Conservation (phyloP, 257 asterid species). For the Primulina huaijiensis region DNA sequence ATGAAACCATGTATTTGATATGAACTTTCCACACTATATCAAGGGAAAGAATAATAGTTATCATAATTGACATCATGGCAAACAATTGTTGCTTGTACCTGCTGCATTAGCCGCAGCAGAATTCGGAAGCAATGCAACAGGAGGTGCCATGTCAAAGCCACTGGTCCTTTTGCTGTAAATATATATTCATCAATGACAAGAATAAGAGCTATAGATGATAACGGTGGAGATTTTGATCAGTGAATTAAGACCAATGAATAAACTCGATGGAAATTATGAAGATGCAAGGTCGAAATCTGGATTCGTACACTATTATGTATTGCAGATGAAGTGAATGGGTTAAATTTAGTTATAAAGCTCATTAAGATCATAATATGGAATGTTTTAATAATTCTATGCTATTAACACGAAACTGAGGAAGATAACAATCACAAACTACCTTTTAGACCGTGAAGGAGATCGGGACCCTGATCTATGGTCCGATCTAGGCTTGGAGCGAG, state of each 20-base stretch:
- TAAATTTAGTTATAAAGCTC: background rate
- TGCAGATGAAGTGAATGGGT: background rate
- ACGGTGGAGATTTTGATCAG: background rate
- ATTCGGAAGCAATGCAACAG: constrained; percentile 65
- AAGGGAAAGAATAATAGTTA: constrained; percentile 46
- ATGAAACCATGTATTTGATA: constrained; percentile 69
- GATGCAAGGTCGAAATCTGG: background rate
- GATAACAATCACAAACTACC: constrained; percentile 39
- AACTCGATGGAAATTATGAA: background rate
- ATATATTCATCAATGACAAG: constrained; percentile 29
- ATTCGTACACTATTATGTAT: no score
- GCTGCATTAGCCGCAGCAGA: constrained; percentile 53
- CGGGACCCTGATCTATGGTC: constrained; percentile 75
- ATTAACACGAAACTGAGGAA: background rate
- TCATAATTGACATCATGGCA: constrained; percentile 17
- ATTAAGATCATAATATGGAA: background rate
- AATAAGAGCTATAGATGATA: constrained; percentile 26
- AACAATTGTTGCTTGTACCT: constrained; percentile 50
- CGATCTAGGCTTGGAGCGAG: constrained; percentile 65
- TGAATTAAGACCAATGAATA: constrained; percentile 10
- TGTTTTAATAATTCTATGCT: background rate
- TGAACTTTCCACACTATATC: constrained; percentile 80
- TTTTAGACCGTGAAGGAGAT: constrained; percentile 84
- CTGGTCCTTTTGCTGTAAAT: constrained; percentile 87
- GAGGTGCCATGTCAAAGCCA: constrained; percentile 99